Evolutionary conservation across 805 yeast species (phyloP).

Genomic region (Candida nemodendra): DNA sequence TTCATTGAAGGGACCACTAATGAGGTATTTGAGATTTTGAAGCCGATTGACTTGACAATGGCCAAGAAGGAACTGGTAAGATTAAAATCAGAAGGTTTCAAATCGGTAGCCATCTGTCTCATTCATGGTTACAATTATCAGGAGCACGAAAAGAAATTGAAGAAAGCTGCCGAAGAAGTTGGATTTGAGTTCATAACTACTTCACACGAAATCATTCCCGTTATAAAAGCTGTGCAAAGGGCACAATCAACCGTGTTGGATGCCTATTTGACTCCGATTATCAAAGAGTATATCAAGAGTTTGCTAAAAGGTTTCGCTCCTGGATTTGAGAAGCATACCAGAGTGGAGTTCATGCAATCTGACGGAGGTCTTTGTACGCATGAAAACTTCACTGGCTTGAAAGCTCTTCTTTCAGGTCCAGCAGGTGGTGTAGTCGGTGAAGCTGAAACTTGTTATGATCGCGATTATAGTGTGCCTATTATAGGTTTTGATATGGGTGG

Average conservation of each 20-base stretch:
- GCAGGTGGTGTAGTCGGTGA: conserved; percentile 63
- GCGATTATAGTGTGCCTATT: conserved; percentile 20
- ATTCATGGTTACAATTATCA: conserved; percentile 36
- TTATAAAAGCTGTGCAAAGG: conserved; percentile 36
- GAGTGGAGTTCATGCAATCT: conserved; percentile 54
- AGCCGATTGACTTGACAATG: conserved; percentile 23
- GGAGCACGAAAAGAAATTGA: conserved; percentile 35
- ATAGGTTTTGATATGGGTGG: conserved; percentile 38
- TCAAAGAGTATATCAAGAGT: conserved; percentile 35
- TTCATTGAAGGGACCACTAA: conserved; percentile 36
- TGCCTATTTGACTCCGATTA: conserved; percentile 41
- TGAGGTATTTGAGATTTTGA: conserved; percentile 37
- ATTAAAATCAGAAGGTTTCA: conserved; percentile 25
- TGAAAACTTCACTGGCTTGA: conserved; percentile 50
- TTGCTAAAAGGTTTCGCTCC: conserved; percentile 32
- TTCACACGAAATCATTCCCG: conserved; percentile 35
- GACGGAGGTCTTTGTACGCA: conserved; percentile 57
- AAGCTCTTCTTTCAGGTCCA: conserved; percentile 55
- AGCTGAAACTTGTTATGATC: conserved; percentile 26
- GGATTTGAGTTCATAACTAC: conserved; percentile 40
- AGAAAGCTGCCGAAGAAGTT: conserved; percentile 32
- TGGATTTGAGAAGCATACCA: conserved; percentile 31
- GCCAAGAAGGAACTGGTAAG: neutral
- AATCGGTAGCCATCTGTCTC: conserved; percentile 35
- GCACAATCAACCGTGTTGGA: conserved; percentile 40